Evolutionary conservation across 2,329 filamentous ascomycete species (phyloP), one percentile per base, ranked within the genome.

Genomic region (Triangularia setosa): DNA sequence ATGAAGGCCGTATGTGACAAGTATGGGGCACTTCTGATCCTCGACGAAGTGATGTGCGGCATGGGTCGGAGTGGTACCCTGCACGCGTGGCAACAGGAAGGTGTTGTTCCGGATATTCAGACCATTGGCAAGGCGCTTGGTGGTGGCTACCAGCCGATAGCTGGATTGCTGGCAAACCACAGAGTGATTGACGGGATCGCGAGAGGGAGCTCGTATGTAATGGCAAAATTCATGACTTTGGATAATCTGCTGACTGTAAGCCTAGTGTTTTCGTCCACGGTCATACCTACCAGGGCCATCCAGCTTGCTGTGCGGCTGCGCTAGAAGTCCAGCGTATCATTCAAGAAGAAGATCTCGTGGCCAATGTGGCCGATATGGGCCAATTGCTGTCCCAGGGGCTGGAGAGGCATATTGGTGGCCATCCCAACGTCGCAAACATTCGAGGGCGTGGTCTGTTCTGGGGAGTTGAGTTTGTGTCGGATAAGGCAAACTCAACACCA

Each of bases 1-100:
- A 77, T 87, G 64, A 78, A 81, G 60, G 71, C 73, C 0, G 77
- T 89, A 0, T 88, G 86, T 71, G 77, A 83, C 23, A 80, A 80
- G 62, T 76, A 87, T 63, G 83, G 82, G 1, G 81, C 83, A 0
- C 77, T 88, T 1, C 76, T 87, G 4, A 79, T 85, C n/a, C 67
- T 85, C 0, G 84, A 86, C 62, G 82, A 86, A 72, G 82, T 92
- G 65, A 92, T 92, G 89, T 88, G 83, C 58, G 88, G 88, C 9
- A 84, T 85, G 75, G 87, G 87, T 2, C 81, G 87, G 2, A 83
- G 80, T 0, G 87, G 87, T 0, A 84, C 79, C 5, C 75, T 90
- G 69, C 83, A 90, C 74, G 84, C 86, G 0, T 90, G 84, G 82
- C 80, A 90, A 70, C 81, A 87, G 56, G 83, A 88, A 58, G 78